These are phyloP conservation scores for Sarocladiaceae sp. DNA, from an alignment of 2,329 filamentous ascomycete species.

Conservation along the genomic window DNA sequence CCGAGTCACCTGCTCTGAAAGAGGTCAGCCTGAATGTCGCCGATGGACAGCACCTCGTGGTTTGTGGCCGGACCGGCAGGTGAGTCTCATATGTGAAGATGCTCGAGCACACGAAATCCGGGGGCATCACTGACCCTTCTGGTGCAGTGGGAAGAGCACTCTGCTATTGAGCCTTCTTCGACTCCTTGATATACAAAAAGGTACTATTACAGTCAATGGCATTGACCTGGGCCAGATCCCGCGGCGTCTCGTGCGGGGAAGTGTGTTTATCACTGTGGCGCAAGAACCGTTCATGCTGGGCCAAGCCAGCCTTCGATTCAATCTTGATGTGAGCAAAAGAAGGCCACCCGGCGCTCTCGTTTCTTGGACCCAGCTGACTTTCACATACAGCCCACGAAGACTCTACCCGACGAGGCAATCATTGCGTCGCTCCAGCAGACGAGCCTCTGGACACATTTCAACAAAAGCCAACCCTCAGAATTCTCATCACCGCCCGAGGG, in stretches of 20 bases:
- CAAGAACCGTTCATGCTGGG: not conserved
- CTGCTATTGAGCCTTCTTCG: slow-evolving; percentile 29
- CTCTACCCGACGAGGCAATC: not conserved
- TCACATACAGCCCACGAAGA: not conserved
- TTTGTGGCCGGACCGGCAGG: slow-evolving; percentile 22
- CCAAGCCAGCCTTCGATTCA: not conserved
- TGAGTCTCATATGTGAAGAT: slow-evolving; percentile 4
- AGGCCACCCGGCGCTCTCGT: too few relatives aligned
- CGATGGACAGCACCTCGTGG: slow-evolving; percentile 16
- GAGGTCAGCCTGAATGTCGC: slow-evolving; percentile 14
- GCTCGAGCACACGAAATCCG: not conserved
- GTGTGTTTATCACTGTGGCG: not conserved
- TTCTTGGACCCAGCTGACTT: too few relatives aligned
- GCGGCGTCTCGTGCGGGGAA: slow-evolving; percentile 16
- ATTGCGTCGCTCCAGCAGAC: not conserved
- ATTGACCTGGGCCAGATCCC: slow-evolving; percentile 29
- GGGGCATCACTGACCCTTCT: slow-evolving; percentile 9
- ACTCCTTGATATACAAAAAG: slow-evolving; percentile 27
- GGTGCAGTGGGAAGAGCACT: slow-evolving; percentile 32
- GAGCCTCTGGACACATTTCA: not conserved
- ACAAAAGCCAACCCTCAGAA: not conserved
- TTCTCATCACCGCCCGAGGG: not conserved
- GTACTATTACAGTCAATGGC: slow-evolving; percentile 33
- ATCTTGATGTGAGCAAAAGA: not conserved
- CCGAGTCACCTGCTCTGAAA: slow-evolving; percentile 11